A percentile compares a stretch with the other conserved stretches of the same genome.
Conservation (phyloP, 495 filamentous ascomycete genomes). For the Penicillium parvum region DNA sequence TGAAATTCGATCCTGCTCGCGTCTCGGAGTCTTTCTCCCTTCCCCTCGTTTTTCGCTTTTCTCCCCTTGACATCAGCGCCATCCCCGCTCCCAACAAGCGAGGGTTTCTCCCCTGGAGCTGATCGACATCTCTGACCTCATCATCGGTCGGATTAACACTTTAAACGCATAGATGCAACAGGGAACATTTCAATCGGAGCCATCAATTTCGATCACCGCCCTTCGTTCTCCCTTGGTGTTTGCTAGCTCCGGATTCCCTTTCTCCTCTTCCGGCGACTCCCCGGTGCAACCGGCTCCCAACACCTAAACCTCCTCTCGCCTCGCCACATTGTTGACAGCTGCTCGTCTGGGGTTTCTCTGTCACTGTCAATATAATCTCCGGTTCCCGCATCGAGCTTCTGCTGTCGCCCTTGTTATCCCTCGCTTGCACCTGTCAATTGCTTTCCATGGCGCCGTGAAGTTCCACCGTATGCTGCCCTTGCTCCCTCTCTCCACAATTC, state of each 20-base stretch:
- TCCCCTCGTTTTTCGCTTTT: constrained; percentile 2
- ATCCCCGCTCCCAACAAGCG: not conserved
- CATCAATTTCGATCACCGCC: constrained; percentile 12
- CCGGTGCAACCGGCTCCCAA: constrained; percentile 21
- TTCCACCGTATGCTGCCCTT: constrained; percentile 29
- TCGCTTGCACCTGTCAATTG: constrained; percentile 14
- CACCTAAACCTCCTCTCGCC: not conserved
- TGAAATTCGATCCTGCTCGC: too few species aligned
- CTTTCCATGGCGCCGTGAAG: constrained; percentile 36
- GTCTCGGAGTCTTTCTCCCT: not conserved
- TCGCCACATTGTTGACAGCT: constrained; percentile 28
- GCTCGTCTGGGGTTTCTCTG: constrained; percentile 1
- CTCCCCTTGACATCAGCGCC: not conserved
- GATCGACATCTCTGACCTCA: constrained; percentile 21
- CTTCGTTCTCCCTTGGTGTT: constrained; percentile 7
- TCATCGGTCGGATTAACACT: constrained; percentile 6
- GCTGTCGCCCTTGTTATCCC: constrained; percentile 1
- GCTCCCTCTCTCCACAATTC: constrained; percentile 15
- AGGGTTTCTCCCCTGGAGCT: not conserved
- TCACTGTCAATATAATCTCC: constrained; percentile 6
- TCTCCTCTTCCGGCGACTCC: constrained; percentile 21
- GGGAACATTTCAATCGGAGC: constrained; percentile 1
- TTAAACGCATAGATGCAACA: too few species aligned
- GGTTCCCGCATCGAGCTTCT: constrained; percentile 6
- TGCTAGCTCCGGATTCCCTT: not conserved